Evolutionary conservation across 345 rosid genomes (phyloP), one percentile per base, ranked within the genome.

Genomic region (Clausena lansium): DNA sequence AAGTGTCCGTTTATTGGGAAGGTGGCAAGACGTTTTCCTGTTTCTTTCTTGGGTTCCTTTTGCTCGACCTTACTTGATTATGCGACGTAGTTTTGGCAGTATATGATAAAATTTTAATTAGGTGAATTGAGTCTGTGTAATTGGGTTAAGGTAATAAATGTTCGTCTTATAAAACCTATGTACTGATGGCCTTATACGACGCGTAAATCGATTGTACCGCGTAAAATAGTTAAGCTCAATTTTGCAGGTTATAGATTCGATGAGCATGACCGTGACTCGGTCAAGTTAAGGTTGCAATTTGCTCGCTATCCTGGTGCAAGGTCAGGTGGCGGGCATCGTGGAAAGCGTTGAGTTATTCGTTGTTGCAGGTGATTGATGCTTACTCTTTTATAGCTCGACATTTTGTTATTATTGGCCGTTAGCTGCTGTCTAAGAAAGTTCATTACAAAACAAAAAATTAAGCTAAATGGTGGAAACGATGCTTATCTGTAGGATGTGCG

Each of bases 291-390:
- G 79, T 86, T 90, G 88, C 94, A 90, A 86, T 90, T 87, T 81
- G 94, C 94, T 88, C 91, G 91, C 91, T 85, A 80, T 76, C 92
- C 94, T 85, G 94, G 94, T 83, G 89, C 92, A 25, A 86, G 92
- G 86, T 87, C 89, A 82, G 92, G 91, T 82, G 88, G 91, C 78
- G 92, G 89, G 89, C 83, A 86, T 82, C 92, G 89, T 39, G 92
- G 92, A 39, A 87, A 84, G 78, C 92, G 88, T 79, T 90, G 85
- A 87, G 70, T 83, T 71, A 82, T 78, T 78, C 68, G 47, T 33
- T 76, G 75, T 57, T 25, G 74, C 88, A 79, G 91, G 89, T 86
- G 91, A 85, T 75, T 80, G 71, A 77, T 77, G 75, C 77, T 74
- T 70, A 59, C 68, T 70, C 64, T 62, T 71, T 76, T 70, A 62